Evolutionary conservation across 1,284 basidiomycete genomes (phyloP), one percentile per base, ranked within the genome.

Genomic region (Hypsizygus ulmarius): DNA sequence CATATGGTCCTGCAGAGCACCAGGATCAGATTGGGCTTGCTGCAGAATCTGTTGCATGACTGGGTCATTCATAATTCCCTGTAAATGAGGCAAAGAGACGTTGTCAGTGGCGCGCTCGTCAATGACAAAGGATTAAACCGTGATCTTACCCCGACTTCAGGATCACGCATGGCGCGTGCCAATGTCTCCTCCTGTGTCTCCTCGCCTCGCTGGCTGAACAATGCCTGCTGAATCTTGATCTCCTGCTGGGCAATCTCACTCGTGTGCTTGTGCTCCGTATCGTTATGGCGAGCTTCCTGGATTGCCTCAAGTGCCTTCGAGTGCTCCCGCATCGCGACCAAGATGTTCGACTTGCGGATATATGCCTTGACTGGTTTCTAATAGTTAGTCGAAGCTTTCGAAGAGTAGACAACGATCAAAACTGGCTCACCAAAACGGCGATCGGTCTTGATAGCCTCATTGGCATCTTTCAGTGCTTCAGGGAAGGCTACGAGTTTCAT

Each of bases 101-200:
- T 49, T 42, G 10, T 36, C 34, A 48, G 45, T 10, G 30, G 43
- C 32, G 21, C 43, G 29, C n/a, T 36, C 35, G 9, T 41, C 37
- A 33, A 33, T 38, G 47, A 25, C 21, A 21, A 43, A 27, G 15
- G 19, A 40, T 45, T 25, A 42, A 15, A 18, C 30, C 35, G 42
- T 14, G n/a, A 74, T 25, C 87, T 67, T 74, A 88, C 85, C 50
- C 89, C 90, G 44, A 97, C 81, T 71, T 99, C 96, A 5, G 97
- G 97, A 73, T 99, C 96, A 46, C 93, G 79, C 95, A 97, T 97
- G 8, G 96, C 97, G 28, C 96, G 79, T 62, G 90, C 80, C 52
- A 97, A 75, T 14, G 94, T 93, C 75, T 99, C 81, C 67, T 99
- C 93, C 61, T 97, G 93, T 11, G 84, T 85, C 73, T 99, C 97